These are phyloP conservation scores for Carex arenaria DNA, from an alignment of 202 grass and related monocot species.

Conservation along the genomic window DNA sequence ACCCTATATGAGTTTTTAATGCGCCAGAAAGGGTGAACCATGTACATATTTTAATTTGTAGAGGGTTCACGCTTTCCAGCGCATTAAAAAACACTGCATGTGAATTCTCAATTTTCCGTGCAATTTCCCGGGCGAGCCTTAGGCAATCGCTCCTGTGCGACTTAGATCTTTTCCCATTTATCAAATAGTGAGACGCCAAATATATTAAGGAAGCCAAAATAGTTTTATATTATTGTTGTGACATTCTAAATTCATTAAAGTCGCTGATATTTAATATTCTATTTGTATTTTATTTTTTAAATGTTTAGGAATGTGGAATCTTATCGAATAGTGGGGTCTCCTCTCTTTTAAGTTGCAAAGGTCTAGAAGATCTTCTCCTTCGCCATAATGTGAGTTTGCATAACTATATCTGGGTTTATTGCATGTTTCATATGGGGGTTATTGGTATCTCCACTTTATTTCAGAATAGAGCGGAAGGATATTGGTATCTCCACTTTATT, in stretches of 20 bases:
- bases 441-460: not conserved
- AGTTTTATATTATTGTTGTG: not conserved
- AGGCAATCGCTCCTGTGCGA: too few relatives aligned
- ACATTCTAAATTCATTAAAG: not conserved
- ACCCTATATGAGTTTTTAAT: too few relatives aligned
- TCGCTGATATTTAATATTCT: not conserved
- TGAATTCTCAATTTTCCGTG: too few relatives aligned
- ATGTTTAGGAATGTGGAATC: constrained; percentile 66
- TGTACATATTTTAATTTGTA: too few relatives aligned
- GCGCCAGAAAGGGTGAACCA: too few relatives aligned
- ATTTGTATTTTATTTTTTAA: not conserved
- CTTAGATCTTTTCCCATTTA: too few relatives aligned
- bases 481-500: not conserved
- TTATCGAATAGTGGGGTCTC: constrained; percentile 59
- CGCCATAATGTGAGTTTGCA: constrained; percentile 74
- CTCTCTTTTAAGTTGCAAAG: constrained; percentile 73
- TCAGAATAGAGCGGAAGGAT: not conserved
- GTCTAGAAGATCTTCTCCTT: constrained; percentile 66
- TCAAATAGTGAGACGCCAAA: not conserved
- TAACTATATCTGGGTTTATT: not conserved
- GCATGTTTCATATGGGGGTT: not conserved
- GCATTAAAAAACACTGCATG: too few relatives aligned
- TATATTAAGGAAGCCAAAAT: not conserved
- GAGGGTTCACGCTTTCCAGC: too few relatives aligned
- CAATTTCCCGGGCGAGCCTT: too few relatives aligned